Evolutionary conservation across 2,329 filamentous ascomycete species (phyloP).

Genomic region (Hypoxylon sp.): DNA sequence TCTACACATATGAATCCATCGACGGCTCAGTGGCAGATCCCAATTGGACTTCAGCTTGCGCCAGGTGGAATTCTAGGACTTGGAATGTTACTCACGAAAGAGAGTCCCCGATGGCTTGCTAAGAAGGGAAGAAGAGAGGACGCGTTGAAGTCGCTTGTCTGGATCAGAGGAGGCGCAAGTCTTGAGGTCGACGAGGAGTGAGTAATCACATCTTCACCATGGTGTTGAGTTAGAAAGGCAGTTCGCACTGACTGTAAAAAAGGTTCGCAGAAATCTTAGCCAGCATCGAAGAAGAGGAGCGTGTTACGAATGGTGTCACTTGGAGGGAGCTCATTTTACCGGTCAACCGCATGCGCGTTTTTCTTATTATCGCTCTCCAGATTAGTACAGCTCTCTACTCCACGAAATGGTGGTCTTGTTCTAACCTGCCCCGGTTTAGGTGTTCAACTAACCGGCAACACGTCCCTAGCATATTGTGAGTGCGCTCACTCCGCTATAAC

Average conservation of each 20-base stretch:
- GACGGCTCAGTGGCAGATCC: slow-evolving; percentile 66
- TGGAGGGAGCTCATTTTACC: slow-evolving; percentile 63
- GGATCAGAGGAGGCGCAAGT: slow-evolving; percentile 64
- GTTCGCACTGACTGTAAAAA: background rate
- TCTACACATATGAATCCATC: slow-evolving; percentile 55
- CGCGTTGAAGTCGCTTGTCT: slow-evolving; percentile 62
- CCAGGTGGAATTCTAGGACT: slow-evolving; percentile 57
- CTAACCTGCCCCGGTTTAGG: slow-evolving; percentile 38
- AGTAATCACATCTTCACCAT: background rate
- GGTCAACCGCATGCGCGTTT: slow-evolving; percentile 63
- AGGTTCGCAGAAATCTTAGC: slow-evolving; percentile 60
- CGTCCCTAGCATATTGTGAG: slow-evolving; percentile 65
- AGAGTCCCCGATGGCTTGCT: slow-evolving; percentile 64
- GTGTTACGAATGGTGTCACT: slow-evolving; percentile 61
- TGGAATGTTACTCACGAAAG: slow-evolving; percentile 66
- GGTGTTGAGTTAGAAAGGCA: background rate
- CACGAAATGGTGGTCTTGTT: background rate
- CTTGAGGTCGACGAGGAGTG: slow-evolving; percentile 56
- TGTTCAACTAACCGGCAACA: slow-evolving; percentile 65
- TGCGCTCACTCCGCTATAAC: background rate
- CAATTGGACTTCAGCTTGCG: slow-evolving; percentile 62
- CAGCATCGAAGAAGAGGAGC: slow-evolving; percentile 63
- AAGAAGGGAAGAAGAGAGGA: slow-evolving; percentile 62
- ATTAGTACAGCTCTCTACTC: slow-evolving; percentile 53
- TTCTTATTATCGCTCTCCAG: slow-evolving; percentile 65